Evolutionary conservation across 1,139 yeast genomes (phyloP).

Genomic region (Kurtzmaniella quercitrusa): DNA sequence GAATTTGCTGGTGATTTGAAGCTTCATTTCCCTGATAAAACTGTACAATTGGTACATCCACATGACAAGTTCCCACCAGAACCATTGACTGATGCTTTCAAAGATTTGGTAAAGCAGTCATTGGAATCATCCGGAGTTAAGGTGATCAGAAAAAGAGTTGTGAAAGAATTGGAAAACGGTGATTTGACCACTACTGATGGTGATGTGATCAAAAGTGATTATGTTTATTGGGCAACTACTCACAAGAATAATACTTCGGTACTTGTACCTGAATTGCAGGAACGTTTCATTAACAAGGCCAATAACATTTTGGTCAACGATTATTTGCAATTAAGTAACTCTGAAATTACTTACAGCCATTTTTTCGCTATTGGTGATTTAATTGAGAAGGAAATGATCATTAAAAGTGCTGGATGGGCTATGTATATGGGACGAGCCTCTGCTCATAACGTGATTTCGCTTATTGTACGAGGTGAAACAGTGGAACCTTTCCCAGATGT

Average conservation of each 20-base stretch:
- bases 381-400: conserved; percentile 34
- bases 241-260: conserved; percentile 37
- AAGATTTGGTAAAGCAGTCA: conserved; percentile 22
- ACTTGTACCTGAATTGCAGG: conserved; percentile 16
- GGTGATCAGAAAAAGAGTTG: conserved; percentile 23
- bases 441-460: conserved; percentile 34
- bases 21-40: conserved; percentile 28
- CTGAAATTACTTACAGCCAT: conserved; percentile 15
- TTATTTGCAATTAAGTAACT: conserved; percentile 30
- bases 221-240: conserved; percentile 43
- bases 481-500: conserved; percentile 37
- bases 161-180: conserved; percentile 22
- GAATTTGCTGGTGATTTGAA: conserved; percentile 48
- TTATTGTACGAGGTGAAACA: conserved; percentile 25
- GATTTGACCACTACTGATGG: conserved; percentile 27
- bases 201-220: conserved; percentile 26
- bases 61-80: conserved; percentile 39
- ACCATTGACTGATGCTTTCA: conserved; percentile 31
- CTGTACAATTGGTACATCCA: conserved; percentile 39
- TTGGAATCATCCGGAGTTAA: conserved; percentile 20
- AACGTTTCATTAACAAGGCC: conserved; percentile 20
- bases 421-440: conserved; percentile 40
- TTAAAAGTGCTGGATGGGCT: conserved; percentile 49
- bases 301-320: conserved; percentile 33
- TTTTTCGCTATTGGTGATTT: conserved; percentile 41